Conservation (phyloP, 768 basidiomycete species). For the Rickenella mellea region DNA sequence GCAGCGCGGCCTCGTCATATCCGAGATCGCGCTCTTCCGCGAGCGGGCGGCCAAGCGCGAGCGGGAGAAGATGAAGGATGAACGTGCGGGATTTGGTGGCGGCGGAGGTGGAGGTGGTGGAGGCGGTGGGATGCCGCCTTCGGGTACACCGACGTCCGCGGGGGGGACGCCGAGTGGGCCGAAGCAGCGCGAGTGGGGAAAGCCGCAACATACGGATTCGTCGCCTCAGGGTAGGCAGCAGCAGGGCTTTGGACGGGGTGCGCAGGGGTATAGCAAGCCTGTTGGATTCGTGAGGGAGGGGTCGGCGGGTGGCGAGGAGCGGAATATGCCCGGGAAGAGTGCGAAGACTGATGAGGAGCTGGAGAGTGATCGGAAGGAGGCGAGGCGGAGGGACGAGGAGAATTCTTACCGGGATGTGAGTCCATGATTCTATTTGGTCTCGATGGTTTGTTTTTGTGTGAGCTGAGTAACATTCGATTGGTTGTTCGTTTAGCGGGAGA, state of each 20-base stretch:
- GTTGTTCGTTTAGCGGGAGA: conserved; percentile 56
- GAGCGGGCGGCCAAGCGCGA: conserved; percentile 89
- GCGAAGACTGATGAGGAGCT: conserved; percentile 82
- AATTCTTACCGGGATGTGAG: conserved; percentile 79
- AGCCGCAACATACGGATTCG: conserved; percentile 32
- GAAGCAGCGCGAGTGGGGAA: conserved; percentile 74
- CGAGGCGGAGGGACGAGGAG: conserved; percentile 70
- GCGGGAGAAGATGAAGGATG: conserved; percentile 79
- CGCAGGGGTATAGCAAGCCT: conserved; percentile 73
- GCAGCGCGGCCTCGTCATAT: conserved; percentile 83
- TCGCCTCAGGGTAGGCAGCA: conserved; percentile 26
- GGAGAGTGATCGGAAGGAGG: conserved; percentile 73
- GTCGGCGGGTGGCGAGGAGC: conserved; percentile 33
- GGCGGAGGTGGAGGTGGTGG: conserved; percentile 45
- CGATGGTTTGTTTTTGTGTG: background rate
- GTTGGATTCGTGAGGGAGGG: conserved; percentile 76
- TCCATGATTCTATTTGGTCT: conserved; percentile 10
- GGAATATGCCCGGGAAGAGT: conserved; percentile 21
- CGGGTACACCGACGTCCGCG: too few species aligned
- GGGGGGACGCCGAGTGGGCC: conserved; percentile 57
- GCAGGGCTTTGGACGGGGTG: conserved; percentile 52
- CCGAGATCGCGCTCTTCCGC: conserved; percentile 93
- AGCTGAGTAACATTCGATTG: background rate
- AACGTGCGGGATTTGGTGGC: conserved; percentile 25
- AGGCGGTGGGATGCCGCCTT: too few species aligned